Conservation (phyloP, 352 stramenopile species). For the Globisporangium recalcitrans region DNA sequence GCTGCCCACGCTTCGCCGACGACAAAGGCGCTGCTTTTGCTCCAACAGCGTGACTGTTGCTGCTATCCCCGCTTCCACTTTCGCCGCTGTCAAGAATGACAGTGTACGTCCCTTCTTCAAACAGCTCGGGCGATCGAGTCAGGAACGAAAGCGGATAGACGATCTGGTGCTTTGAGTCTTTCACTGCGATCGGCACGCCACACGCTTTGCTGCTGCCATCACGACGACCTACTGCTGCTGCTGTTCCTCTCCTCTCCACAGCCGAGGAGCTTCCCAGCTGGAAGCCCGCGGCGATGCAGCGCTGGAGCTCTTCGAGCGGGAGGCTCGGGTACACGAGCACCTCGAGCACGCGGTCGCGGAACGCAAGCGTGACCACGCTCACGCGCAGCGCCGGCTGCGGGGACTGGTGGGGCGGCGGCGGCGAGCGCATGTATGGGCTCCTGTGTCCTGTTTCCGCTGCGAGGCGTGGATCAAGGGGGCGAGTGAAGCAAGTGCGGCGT, state of each 20-base stretch:
- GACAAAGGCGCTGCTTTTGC: not conserved
- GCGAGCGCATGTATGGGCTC: constrained; percentile 4
- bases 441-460: not conserved
- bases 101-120: constrained; percentile 41
- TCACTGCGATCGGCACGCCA: constrained; percentile 21
- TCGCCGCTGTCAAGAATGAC: constrained; percentile 29
- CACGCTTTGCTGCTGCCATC: constrained; percentile 16
- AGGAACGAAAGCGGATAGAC: constrained; percentile 74
- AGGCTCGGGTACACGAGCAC: constrained; percentile 36
- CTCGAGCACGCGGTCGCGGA: constrained; percentile 25
- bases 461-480: not conserved
- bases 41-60: not conserved
- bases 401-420: not conserved
- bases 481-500: not conserved
- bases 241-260: not conserved
- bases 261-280: constrained; percentile 6
- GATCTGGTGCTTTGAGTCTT: constrained; percentile 26
- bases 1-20: constrained; percentile 1
- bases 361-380: constrained; percentile 37
- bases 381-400: constrained; percentile 15
- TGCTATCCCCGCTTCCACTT: not conserved
- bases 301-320: constrained; percentile 41
- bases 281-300: constrained; percentile 47
- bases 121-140: constrained; percentile 41
- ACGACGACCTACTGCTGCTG: constrained; percentile 12